phyloP scores from a whole-genome alignment of 192 early-diverging fungal genomes.

The Backusella circina region DNA sequence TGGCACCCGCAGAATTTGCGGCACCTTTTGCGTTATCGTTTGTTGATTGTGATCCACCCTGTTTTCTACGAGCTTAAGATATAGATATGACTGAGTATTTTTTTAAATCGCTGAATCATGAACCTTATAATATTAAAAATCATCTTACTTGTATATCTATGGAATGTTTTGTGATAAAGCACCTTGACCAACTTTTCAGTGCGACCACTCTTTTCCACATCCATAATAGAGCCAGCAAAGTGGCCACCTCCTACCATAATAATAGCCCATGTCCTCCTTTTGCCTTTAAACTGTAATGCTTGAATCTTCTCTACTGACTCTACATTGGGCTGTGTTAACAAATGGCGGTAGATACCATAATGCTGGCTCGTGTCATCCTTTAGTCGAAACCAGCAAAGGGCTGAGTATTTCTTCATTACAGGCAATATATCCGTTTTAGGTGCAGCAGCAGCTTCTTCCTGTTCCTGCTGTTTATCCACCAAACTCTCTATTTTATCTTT shows the following conservation, averaged over 20 bases:
- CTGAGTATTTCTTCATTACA: conserved; percentile 13
- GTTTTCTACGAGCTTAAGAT: conserved; percentile 81
- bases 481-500: conserved; percentile 2
- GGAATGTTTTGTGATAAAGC: conserved; percentile 87
- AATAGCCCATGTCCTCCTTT: conserved; percentile 65
- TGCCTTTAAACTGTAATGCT: background rate
- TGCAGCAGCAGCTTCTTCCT: conserved; percentile 1
- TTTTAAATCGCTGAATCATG: too few species aligned
- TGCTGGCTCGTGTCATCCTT: conserved; percentile 22
- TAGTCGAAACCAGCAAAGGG: conserved; percentile 36
- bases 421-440: background rate
- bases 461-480: background rate
- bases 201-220: conserved; percentile 49
- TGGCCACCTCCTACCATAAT: conserved; percentile 83
- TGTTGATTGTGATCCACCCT: conserved; percentile 87
- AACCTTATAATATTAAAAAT: too few species aligned
- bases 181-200: conserved; percentile 40
- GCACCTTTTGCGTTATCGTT: conserved; percentile 80
- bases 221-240: conserved; percentile 88
- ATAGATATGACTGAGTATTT: background rate
- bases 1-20: conserved; percentile 86
- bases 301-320: background rate
- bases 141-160: conserved; percentile 90
- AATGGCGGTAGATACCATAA: conserved; percentile 43
- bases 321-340: conserved; percentile 14